Evolutionary conservation across 2,329 filamentous ascomycete genomes (phyloP), one percentile per base, ranked within the genome.

Genomic region (Tricladium varicosporioides): DNA sequence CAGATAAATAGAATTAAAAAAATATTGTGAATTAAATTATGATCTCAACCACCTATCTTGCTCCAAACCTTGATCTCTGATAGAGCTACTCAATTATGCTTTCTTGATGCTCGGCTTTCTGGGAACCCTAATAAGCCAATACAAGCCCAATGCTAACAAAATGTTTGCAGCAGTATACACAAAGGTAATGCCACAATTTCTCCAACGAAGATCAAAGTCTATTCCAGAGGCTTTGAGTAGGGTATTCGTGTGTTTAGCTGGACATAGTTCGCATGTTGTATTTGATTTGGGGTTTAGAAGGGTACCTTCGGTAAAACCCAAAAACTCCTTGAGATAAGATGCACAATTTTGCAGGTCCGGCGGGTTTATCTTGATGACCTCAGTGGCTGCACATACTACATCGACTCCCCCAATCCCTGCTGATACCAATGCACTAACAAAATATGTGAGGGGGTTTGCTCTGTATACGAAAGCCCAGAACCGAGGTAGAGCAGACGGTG

Each of bases 381-480:
- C 92, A 68, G 88, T 89, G 5, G 70, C 62, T 1, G 88, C 82
- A 71, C 92, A 96, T 0, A 71, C 65, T 31, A 93, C 85, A 0
- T 74, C 48, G 0, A 84, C 84, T 66, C 88, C 86, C 49, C 88
- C 88, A 2, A 96, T 76, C 2, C 84, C 89, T 0, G 81, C 82
- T 0, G 86, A 80, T 0, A 93, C 72, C 75, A 96, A 84, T 15
- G 87, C 89, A 3, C 81, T 81, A 13, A 94, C 83, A 16, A 94
- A 75, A 70, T 96, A 96, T 0, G 88, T 92, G 53, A 96, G 89
- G 0, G 92, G 91, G 0, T 86, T 91, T 52, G 92, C 75, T 46
- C 88, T 84, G 73, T 93, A 94, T 86, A 92, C 90, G 78, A 91
- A 92, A 65, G 88, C 86, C 88, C 89, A 93, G 78, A 92, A 92